Evolutionary conservation across 495 filamentous ascomycete genomes (phyloP).

Genomic region (Aspergillus funiculosus): DNA sequence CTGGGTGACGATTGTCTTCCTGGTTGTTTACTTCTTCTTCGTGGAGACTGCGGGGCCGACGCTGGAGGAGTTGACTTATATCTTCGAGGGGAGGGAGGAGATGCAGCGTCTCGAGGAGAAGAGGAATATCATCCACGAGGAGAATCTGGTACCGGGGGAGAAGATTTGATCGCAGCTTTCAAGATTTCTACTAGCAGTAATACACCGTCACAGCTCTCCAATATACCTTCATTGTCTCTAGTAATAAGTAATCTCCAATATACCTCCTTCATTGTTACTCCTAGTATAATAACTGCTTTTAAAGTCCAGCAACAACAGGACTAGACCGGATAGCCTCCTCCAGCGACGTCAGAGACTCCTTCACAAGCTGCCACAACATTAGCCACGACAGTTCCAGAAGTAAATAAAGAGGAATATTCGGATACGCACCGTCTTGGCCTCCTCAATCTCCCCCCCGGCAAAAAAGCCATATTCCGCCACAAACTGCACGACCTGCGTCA

Average conservation of each 20-base stretch:
- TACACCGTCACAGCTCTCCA: too few relatives aligned
- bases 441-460: not conserved
- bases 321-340: conserved; percentile 1
- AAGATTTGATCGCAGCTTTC: too few relatives aligned
- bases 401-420: not conserved
- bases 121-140: too few relatives aligned
- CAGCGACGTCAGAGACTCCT: not conserved
- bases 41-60: not conserved
- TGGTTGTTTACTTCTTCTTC: not conserved
- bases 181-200: too few relatives aligned
- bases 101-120: too few relatives aligned
- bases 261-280: too few relatives aligned
- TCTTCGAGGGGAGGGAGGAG: not conserved
- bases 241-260: too few relatives aligned
- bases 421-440: not conserved
- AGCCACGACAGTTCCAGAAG: not conserved
- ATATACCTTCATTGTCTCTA: too few relatives aligned
- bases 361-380: not conserved
- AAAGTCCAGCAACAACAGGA: not conserved
- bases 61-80: not conserved
- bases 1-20: not conserved
- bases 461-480: not conserved
- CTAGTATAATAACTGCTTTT: too few relatives aligned
- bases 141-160: too few relatives aligned
- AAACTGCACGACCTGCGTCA: conserved; percentile 1